These are phyloP conservation scores for Tuctoria greenei DNA, from an alignment of 176 grass and related monocot species.

Conservation along the genomic window DNA sequence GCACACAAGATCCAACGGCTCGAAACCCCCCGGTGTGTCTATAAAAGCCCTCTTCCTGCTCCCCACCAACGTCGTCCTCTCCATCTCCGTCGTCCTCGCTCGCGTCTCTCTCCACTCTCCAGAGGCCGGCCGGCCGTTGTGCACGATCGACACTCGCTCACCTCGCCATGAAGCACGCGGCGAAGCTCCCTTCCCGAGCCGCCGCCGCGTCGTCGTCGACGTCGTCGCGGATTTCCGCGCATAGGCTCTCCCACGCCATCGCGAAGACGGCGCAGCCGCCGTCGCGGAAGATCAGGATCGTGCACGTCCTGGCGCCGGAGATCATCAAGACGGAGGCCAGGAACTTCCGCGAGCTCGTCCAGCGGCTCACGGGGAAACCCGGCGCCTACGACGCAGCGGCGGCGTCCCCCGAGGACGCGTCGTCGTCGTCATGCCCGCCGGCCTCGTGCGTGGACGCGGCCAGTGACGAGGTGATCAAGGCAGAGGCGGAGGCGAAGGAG, in stretches of 20 bases:
- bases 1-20: constrained; percentile 40
- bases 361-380: constrained; percentile 65
- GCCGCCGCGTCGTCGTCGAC: neutral
- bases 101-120: neutral
- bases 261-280: constrained; percentile 44
- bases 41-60: constrained; percentile 16
- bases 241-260: constrained; percentile 36
- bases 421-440: neutral
- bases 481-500: constrained; percentile 28
- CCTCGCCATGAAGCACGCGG: constrained; percentile 33
- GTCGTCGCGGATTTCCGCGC: neutral
- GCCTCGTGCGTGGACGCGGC: constrained; percentile 3
- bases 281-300: constrained; percentile 61
- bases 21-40: neutral
- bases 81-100: constrained; percentile 22
- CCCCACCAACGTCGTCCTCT: neutral
- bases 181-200: constrained; percentile 29
- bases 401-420: neutral
- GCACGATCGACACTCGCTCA: neutral
- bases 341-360: constrained; percentile 76
- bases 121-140: neutral
- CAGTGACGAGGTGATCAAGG: constrained; percentile 21
- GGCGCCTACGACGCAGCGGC: neutral
- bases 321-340: constrained; percentile 64
- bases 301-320: constrained; percentile 58